Conservation (phyloP, 305 asterid genomes). For the Fraxinus latifolia region DNA sequence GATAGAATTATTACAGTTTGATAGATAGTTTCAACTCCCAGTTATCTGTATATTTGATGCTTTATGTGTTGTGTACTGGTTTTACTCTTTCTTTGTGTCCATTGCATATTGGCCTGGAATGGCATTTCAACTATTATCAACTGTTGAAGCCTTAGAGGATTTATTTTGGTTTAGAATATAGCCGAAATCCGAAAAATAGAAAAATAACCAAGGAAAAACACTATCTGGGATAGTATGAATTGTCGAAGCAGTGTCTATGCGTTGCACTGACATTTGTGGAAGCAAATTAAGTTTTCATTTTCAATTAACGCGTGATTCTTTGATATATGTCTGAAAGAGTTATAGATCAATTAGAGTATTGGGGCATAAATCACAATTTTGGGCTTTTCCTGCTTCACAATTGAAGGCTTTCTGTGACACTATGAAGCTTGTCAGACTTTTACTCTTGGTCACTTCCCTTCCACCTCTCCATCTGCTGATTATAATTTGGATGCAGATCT, state of each 20-base stretch:
- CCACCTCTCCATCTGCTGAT: not conserved
- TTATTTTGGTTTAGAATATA: not conserved
- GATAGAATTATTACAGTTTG: not conserved
- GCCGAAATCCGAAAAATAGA: not conserved
- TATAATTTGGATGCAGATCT: not conserved
- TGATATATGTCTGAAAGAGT: not conserved
- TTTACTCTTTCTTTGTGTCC: not conserved
- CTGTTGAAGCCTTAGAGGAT: not conserved
- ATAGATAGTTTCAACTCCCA: slow-evolving; percentile 1
- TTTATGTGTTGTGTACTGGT: not conserved
- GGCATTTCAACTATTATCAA: not conserved
- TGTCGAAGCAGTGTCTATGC: not conserved
- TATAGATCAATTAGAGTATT: not conserved
- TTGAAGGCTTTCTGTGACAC: not conserved
- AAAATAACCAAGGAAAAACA: not conserved
- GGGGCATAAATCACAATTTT: not conserved
- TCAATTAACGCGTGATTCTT: not conserved
- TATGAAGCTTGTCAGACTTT: not conserved
- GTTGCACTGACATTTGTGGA: not conserved
- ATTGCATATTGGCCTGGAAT: not conserved
- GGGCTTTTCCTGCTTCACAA: not conserved
- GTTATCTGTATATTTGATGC: slow-evolving; percentile 15
- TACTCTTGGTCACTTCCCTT: not conserved
- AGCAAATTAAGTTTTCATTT: not conserved
- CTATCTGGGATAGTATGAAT: not conserved